These are phyloP conservation scores for Wickerhamiella brachini DNA, from an alignment of 805 yeast genomes.

Conservation along the genomic window DNA sequence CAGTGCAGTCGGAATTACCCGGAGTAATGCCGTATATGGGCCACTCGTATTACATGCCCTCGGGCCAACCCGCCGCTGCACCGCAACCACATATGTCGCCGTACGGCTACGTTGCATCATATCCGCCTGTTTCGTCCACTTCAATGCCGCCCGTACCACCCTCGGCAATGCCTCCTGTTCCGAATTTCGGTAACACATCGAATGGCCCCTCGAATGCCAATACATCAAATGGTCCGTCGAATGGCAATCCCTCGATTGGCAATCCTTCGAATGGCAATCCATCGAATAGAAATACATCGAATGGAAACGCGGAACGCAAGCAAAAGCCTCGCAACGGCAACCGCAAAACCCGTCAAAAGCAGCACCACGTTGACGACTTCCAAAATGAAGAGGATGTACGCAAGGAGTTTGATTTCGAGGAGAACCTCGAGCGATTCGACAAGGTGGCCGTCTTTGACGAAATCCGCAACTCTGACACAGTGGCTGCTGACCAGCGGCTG, in stretches of 20 bases:
- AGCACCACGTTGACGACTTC: not conserved
- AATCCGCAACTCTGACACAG: constrained; percentile 48
- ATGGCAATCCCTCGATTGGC: too few relatives aligned
- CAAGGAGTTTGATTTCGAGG: constrained; percentile 77
- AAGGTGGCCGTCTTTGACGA: constrained; percentile 69
- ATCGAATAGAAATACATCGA: too few relatives aligned
- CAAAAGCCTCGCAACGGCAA: not conserved
- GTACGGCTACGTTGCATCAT: not conserved
- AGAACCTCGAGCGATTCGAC: constrained; percentile 69
- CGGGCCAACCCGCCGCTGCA: constrained; percentile 8
- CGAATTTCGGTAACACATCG: not conserved
- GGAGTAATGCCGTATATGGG: not conserved
- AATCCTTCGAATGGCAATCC: too few relatives aligned
- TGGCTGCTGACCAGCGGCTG: constrained; percentile 46
- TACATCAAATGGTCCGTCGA: too few relatives aligned
- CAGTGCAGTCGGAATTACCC: not conserved
- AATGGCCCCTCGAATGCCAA: too few relatives aligned
- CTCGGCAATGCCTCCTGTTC: not conserved
- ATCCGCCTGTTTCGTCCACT: not conserved
- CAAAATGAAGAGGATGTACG: constrained; percentile 9
- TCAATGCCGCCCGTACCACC: too few relatives aligned
- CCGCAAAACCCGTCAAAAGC: not conserved
- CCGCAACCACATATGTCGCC: constrained; percentile 4
- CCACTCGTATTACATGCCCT: not conserved
- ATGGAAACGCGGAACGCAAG: not conserved